Evolutionary conservation across 768 basidiomycete species (phyloP), one percentile per base, ranked within the genome.

Genomic region (Tephrocybe sp.): DNA sequence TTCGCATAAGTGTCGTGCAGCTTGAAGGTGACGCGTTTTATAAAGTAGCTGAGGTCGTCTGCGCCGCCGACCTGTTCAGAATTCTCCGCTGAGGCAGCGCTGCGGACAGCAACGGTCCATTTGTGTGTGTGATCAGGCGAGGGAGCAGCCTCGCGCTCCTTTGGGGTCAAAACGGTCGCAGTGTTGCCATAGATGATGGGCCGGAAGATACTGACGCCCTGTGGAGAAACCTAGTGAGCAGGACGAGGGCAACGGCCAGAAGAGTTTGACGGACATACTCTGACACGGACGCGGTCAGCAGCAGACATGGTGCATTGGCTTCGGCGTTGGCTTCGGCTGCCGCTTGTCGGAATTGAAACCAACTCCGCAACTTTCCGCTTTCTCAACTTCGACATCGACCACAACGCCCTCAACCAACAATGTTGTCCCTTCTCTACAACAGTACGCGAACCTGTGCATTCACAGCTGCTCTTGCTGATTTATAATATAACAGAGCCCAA

Each of bases 121-220:
- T 83, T 82, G 67, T 98, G 96, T 2, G 96, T 98, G 60, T 95
- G 93, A 58, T 93, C 90, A 34, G 80, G 77, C 23, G 78, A 70
- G 14, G 73, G 62, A 3, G 78, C 70, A 14, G 66, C 55, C 56
- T 83, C 80, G 48, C 83, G 79, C 65, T 97, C 94, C 59, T 84
- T 81, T 14, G 79, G 71, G 0, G 83, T 86, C 54, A 99, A 68
- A 48, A 93, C 83, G 0, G 80, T 77, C 26, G 96, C 92, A 11
- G 88, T 90, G 67, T 98, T 98, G 42, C 97, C 97, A 71, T 98
- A 98, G 54, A 98, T 90, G 58, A 99, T 83, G 1, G 95, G 92
- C 43, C 97, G 80, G 65, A 84, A 84, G 45, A 98, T 90, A 57
- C 82, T 88, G 36, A 95, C 73, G 30, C 93, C 94, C 93, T 96